Percentiles rank a stretch among this genome's conserved stretches.
Conservation (phyloP, 495 filamentous ascomycete species). For the Neurospora sp. region DNA sequence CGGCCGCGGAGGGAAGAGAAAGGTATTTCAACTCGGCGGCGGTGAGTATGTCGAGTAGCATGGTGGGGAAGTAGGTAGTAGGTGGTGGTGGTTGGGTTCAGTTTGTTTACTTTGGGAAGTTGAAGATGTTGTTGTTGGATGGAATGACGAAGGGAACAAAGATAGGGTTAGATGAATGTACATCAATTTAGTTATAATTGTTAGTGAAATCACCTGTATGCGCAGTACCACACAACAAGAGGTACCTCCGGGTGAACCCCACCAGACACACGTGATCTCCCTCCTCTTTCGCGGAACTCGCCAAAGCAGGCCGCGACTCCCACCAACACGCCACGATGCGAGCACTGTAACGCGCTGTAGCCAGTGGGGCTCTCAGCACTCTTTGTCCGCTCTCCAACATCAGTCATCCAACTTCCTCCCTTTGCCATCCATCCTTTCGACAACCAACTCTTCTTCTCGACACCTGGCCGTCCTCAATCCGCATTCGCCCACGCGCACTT, state of each 20-base stretch:
- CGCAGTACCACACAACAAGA: not conserved
- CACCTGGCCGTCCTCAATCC: not conserved
- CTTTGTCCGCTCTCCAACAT: constrained; percentile 3
- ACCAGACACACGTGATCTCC: not conserved
- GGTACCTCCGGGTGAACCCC: not conserved
- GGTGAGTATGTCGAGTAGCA: not conserved
- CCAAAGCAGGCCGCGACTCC: not conserved
- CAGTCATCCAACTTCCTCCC: not conserved
- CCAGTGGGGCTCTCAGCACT: not conserved
- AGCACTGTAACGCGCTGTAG: not conserved
- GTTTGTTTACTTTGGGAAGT: not conserved
- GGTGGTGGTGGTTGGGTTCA: not conserved
- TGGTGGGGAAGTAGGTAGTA: not conserved
- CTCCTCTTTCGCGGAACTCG: not conserved
- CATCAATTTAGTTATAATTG: not conserved
- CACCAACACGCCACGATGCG: not conserved
- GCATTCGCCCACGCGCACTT: not conserved
- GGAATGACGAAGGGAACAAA: not conserved
- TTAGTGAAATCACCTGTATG: not conserved
- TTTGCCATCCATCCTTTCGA: not conserved
- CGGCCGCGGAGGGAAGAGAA: not conserved
- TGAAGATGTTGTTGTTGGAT: not conserved
- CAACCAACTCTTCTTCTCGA: not conserved
- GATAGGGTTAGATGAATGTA: not conserved
- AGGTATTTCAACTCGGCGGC: not conserved